Evolutionary conservation across 2,329 filamentous ascomycete species (phyloP).

Genomic region (Aspergillus glaucus): DNA sequence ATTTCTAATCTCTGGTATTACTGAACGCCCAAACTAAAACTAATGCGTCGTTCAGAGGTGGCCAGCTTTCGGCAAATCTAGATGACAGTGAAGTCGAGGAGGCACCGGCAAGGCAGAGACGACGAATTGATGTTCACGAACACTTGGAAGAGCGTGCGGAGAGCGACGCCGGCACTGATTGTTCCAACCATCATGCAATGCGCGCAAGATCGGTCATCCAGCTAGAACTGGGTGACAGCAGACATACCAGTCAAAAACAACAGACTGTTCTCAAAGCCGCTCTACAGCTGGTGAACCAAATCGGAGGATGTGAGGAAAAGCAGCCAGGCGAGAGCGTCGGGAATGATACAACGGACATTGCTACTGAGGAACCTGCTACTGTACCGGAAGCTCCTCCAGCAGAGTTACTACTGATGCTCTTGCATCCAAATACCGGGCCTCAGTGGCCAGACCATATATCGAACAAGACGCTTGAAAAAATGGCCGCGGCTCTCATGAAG

Average conservation of each 20-base stretch:
- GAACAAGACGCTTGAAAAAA: constrained; percentile 12
- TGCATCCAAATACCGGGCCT: constrained; percentile 5
- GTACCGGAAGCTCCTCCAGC: constrained; percentile 9
- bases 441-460: constrained; percentile 25
- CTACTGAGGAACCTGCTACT: not conserved
- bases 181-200: constrained; percentile 18
- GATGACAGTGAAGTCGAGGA: not conserved
- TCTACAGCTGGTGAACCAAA: constrained; percentile 14
- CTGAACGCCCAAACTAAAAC: too few species aligned
- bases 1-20: not conserved
- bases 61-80: not conserved
- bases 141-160: not conserved
- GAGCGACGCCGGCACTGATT: not conserved
- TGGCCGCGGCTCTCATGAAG: constrained; percentile 12
- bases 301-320: constrained; percentile 7
- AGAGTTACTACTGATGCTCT: constrained; percentile 21
- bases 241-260: constrained; percentile 12
- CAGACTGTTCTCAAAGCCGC: constrained; percentile 16
- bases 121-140: not conserved
- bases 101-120: not conserved
- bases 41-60: too few species aligned
- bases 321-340: constrained; percentile 2
- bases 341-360: not conserved
- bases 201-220: constrained; percentile 19
- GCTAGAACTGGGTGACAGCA: constrained; percentile 14